Evolutionary conservation across 2,329 filamentous ascomycete species (phyloP), one percentile per base, ranked within the genome.

Genomic region (Curvularia eragrostidis): DNA sequence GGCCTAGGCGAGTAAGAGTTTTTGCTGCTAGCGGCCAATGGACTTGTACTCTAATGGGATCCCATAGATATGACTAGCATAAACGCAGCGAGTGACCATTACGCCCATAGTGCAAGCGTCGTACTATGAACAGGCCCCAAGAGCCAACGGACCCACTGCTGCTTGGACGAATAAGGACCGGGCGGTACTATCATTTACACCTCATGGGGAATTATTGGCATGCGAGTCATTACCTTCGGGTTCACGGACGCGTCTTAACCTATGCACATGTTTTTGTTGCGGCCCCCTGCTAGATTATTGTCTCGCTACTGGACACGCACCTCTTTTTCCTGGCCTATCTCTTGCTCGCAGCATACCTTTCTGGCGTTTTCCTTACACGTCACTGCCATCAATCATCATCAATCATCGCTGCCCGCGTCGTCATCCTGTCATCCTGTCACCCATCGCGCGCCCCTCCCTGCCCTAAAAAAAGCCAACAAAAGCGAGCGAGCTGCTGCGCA

Each of bases 111-210:
- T 58, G 55, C 56, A 62, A 61, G 62, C 63, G 64, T 72, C 62
- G 64, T 68, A 70, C 65, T 61, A 55, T 60, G 48, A 67, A 53
- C 46, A 62, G 62, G 69, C 69, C 32, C 32, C 24, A 71, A 71
- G 69, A 67, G 65, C 58, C 53, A 61, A 60, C 58, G 61, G 63
- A 38, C 59, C 65, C 59, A 36, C 54, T 39, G 46, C 52, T 34
- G 38, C 55, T 57, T 61, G 57, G 56, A 59, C 70, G 64, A 73
- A 71, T 70, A 48, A 63, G 55, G 55, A 43, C 54, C 50, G 48
- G 53, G 63, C 63, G 62, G 65, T 68, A 67, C 59, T 68, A 66
- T 66, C 57, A 68, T 67, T 43, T 68, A 70, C 59, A 61, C 59
- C 51, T 52, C 46, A 61, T 49, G 56, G 47, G 58, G 49, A 65